These are phyloP conservation scores for Trametopsis cervina DNA, from an alignment of 768 basidiomycete species.

Conservation along the genomic window DNA sequence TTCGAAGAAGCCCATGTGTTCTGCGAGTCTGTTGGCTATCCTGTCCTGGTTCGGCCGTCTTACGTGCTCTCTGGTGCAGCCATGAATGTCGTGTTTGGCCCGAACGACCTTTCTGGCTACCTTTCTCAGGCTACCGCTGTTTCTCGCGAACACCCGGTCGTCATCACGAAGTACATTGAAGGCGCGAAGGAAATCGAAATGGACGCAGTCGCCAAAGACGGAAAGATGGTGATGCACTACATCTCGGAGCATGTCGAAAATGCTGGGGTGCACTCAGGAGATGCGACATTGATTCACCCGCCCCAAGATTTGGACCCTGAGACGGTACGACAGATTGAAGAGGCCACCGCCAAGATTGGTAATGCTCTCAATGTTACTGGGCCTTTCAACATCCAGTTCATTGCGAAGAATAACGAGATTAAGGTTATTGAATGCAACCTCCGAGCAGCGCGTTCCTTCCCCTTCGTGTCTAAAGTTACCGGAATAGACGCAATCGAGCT, in stretches of 20 bases:
- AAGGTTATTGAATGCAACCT: slow-evolving; percentile 99
- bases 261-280: slow-evolving; percentile 97
- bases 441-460: slow-evolving; percentile 95
- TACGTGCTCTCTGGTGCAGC: slow-evolving; percentile 99
- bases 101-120: slow-evolving; percentile 86
- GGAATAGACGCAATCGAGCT: slow-evolving; percentile 97
- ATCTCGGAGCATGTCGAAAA: slow-evolving; percentile 99
- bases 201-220: slow-evolving; percentile 96
- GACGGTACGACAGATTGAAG: slow-evolving; percentile 93
- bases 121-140: slow-evolving; percentile 93
- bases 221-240: slow-evolving; percentile 99
- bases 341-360: slow-evolving; percentile 96
- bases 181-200: slow-evolving; percentile 99
- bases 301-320: slow-evolving; percentile 97
- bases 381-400: slow-evolving; percentile 99
- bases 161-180: slow-evolving; percentile 99
- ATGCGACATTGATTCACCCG: slow-evolving; percentile 96
- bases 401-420: slow-evolving; percentile 99
- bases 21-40: slow-evolving; percentile 91
- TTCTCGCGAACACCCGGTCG: slow-evolving; percentile 93
- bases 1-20: slow-evolving; percentile 83
- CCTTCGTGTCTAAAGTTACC: slow-evolving; percentile 98
- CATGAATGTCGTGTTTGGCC: slow-evolving; percentile 98
- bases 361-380: slow-evolving; percentile 97
- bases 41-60: slow-evolving; percentile 93